These are phyloP conservation scores for Inga oerstediana DNA, from an alignment of 306 rosid genomes.

Conservation along the genomic window DNA sequence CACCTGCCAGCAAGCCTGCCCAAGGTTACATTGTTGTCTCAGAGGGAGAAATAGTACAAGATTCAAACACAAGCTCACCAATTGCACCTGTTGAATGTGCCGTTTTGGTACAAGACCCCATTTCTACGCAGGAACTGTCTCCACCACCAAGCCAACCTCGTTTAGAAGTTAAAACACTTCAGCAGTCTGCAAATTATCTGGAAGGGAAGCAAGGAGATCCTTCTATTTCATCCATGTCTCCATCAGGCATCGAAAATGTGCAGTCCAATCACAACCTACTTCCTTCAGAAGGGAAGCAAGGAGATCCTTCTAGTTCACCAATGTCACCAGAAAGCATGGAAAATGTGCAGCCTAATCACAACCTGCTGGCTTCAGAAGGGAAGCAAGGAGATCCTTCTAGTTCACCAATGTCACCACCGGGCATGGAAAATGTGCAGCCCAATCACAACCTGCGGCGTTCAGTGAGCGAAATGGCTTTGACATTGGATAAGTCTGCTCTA, in stretches of 20 bases:
- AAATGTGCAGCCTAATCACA: slow-evolving; percentile 48
- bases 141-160: slow-evolving; percentile 41
- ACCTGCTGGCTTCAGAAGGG: slow-evolving; percentile 13
- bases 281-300: slow-evolving; percentile 43
- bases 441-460: slow-evolving; percentile 39
- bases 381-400: slow-evolving; percentile 39
- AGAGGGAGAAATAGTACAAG: slow-evolving; percentile 43
- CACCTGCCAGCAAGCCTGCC: slow-evolving; percentile 41
- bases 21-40: slow-evolving; percentile 37
- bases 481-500: slow-evolving; percentile 40
- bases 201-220: slow-evolving; percentile 43
- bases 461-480: slow-evolving; percentile 48
- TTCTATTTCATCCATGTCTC: slow-evolving; percentile 36
- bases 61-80: slow-evolving; percentile 45
- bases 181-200: slow-evolving; percentile 38
- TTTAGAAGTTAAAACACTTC: slow-evolving; percentile 41
- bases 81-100: slow-evolving; percentile 33
- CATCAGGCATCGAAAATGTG: slow-evolving; percentile 40
- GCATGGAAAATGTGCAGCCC: slow-evolving; percentile 46
- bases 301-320: slow-evolving; percentile 32
- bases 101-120: slow-evolving; percentile 33
- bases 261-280: slow-evolving; percentile 43
- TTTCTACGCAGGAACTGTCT: slow-evolving; percentile 25
- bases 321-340: slow-evolving; percentile 38
- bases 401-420: slow-evolving; percentile 40